Base-by-base conservation (phyloP, 2,329 filamentous ascomycete genomes). In the Fusarium secorum region DNA sequence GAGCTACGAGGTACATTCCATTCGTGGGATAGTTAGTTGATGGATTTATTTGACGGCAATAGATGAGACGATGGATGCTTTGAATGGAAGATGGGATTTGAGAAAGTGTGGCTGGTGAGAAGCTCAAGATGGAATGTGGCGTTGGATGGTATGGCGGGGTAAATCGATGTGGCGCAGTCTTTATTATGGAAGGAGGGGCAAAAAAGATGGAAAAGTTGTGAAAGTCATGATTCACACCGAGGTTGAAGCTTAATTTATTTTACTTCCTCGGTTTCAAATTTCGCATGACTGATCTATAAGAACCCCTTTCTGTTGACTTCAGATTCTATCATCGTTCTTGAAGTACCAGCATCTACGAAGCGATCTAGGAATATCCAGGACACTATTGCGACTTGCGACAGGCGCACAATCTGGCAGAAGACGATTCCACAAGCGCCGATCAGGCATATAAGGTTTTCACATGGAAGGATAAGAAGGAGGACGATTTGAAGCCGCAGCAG, bases 181-280 rank as follows among this genome's bases (percentile, higher is more conserved):
- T 48, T 18, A 9, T 13, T 22, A 20, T 30, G 15, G 45, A 48
- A 65, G 59, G 70, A 70, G 70, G 70, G 69, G 70, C 69, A 70
- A 60, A 72, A 72, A 56, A 28, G 39, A 24, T 54, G 67, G 51
- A 52, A 64, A 71, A 53, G 61, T 46, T 71, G 54, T 36, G 28
- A 26, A 51, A 45, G 56, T 52, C 45, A 66, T 72, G 68, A 71
- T 69, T 72, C 68, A 72, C 55, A 72, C 68, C 59, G 55, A 72
- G 44, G 42, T 66, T 57, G 39, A 65, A 58, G 55, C 51, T 69
- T 55, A 53, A 48, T 57, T 44, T 67, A 24, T 35, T 39, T 22
- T 58, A 26, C 46, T 45, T 42, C 15, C 14, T 24, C 11, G 41
- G 33, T 28, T 17, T 35, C 15, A 20, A 30, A 18, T 38, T 54